These are phyloP conservation scores for Blepharisma stoltei DNA, from an alignment of 73 alveolate genomes.

Conservation along the genomic window DNA sequence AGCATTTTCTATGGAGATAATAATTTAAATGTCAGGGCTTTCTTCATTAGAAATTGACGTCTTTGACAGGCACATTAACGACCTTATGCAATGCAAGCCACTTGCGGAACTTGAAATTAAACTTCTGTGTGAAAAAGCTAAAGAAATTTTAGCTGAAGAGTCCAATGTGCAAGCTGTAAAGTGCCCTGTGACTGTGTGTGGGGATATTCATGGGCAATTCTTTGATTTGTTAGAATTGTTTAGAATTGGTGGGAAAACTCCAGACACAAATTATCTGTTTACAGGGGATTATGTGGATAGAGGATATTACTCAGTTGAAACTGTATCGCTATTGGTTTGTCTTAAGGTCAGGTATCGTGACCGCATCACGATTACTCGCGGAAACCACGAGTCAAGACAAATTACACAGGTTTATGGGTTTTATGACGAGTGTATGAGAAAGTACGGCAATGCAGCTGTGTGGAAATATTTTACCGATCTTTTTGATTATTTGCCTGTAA, in stretches of 20 bases:
- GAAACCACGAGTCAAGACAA: constrained; percentile 92
- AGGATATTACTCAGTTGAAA: constrained; percentile 89
- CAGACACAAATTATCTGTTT: constrained; percentile 78
- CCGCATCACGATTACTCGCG: constrained; percentile 89
- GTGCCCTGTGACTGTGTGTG: constrained; percentile 93
- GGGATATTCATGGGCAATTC: constrained; percentile 97
- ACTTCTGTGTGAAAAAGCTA: constrained; percentile 90
- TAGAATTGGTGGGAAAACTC: constrained; percentile 77
- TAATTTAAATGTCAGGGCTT: constrained; percentile 12
- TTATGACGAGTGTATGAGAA: constrained; percentile 64
- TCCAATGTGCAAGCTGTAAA: constrained; percentile 75
- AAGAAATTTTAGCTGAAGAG: constrained; percentile 88
- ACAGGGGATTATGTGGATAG: constrained; percentile 92
- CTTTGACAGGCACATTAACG: constrained; percentile 42
- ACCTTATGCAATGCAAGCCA: constrained; percentile 54
- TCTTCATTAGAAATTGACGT: constrained; percentile 7
- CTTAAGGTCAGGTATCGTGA: constrained; percentile 82
- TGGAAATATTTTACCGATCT: constrained; percentile 64
- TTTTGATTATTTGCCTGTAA: constrained; percentile 56
- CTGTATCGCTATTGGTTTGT: constrained; percentile 72
- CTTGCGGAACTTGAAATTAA: constrained; percentile 85
- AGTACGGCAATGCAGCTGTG: constrained; percentile 65
- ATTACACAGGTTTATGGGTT: constrained; percentile 72
- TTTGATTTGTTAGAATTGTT: constrained; percentile 89
- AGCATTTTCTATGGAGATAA: no score